A percentile compares a stretch with the other conserved stretches of the same genome.
Conservation (phyloP, 2,329 filamentous ascomycete species). For the Leptoxyphium fumago region DNA sequence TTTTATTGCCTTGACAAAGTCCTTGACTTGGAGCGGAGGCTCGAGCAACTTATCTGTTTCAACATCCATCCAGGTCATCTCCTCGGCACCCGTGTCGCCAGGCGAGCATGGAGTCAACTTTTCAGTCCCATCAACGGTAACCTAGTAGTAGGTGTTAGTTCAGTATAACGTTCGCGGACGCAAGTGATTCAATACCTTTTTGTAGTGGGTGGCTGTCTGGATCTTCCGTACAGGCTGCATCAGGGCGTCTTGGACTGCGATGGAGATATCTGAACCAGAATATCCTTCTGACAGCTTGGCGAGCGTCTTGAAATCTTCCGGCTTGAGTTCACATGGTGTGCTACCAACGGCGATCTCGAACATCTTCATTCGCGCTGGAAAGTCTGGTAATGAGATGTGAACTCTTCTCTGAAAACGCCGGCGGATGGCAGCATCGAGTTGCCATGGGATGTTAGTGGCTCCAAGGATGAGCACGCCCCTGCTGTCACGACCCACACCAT, state of each 20-base stretch:
- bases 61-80: slow-evolving; percentile 89
- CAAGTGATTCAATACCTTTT: slow-evolving; percentile 47
- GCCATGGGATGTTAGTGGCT: slow-evolving; percentile 97
- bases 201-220: slow-evolving; percentile 94
- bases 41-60: slow-evolving; percentile 74
- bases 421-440: slow-evolving; percentile 88
- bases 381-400: slow-evolving; percentile 84
- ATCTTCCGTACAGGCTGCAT: slow-evolving; percentile 98
- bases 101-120: slow-evolving; percentile 86
- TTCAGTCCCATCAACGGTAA: slow-evolving; percentile 49
- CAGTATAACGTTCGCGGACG: neutral
- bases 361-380: slow-evolving; percentile 79
- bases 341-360: slow-evolving; percentile 90
- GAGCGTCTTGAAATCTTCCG: slow-evolving; percentile 64
- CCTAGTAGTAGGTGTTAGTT: slow-evolving; percentile 30
- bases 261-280: slow-evolving; percentile 88
- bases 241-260: slow-evolving; percentile 86
- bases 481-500: slow-evolving; percentile 91
- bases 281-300: slow-evolving; percentile 81
- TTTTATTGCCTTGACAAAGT: slow-evolving; percentile 87
- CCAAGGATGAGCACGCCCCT: slow-evolving; percentile 88
- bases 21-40: slow-evolving; percentile 72
- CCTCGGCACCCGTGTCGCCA: slow-evolving; percentile 67
- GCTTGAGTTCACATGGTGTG: slow-evolving; percentile 71
- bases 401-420: slow-evolving; percentile 91